These are phyloP conservation scores for Coniochaeta sp. DNA, from an alignment of 2,329 filamentous ascomycete genomes.

Conservation along the genomic window DNA sequence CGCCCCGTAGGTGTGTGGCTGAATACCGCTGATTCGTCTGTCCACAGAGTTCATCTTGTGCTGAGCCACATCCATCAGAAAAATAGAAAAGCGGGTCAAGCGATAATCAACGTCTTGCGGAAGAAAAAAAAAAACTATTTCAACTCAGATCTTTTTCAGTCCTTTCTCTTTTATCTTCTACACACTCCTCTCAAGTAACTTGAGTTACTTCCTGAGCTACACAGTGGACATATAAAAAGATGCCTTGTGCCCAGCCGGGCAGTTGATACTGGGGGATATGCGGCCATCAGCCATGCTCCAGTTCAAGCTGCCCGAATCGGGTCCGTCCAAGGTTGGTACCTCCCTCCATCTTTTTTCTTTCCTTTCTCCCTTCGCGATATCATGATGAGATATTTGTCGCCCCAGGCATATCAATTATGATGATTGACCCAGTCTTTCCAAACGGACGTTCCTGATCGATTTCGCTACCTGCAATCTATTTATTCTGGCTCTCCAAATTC, in stretches of 20 bases:
- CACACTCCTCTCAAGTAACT: too few relatives aligned
- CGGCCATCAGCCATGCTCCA: background rate
- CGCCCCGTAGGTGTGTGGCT: too few relatives aligned
- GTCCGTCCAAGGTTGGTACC: background rate
- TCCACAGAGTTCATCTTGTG: background rate
- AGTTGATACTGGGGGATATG: background rate
- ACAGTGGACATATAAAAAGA: background rate
- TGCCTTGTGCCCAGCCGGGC: background rate
- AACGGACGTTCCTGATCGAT: constrained; percentile 33
- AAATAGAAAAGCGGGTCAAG: background rate
- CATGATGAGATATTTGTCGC: constrained; percentile 49
- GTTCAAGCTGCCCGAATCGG: background rate
- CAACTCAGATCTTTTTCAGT: background rate
- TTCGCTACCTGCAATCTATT: background rate
- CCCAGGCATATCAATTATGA: constrained; percentile 47
- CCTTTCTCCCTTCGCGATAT: background rate
- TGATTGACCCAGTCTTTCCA: constrained; percentile 43
- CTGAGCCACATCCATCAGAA: background rate
- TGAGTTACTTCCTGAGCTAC: background rate
- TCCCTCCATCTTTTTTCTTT: background rate
- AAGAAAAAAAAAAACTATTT: constrained; percentile 4
- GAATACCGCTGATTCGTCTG: background rate
- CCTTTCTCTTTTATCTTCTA: background rate
- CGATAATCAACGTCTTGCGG: background rate
- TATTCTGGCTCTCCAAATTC: background rate